phyloP scores from a whole-genome alignment of 1,139 yeast genomes.

The Keqinozyma sinolaborantium region DNA sequence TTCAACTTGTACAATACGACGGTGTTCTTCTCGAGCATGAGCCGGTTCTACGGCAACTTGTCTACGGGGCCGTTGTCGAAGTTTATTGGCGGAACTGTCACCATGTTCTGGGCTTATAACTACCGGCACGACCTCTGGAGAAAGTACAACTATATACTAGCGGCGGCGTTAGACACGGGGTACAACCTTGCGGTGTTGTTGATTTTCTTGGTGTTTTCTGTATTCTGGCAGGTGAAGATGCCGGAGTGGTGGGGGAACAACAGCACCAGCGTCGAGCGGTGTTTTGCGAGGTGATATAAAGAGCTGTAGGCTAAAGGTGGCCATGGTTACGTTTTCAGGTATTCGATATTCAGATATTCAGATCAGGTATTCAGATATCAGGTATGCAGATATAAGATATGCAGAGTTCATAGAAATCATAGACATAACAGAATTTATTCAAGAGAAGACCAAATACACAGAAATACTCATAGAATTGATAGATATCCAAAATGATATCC shows the following conservation, averaged over 20 bases:
- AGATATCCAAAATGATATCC: too few relatives aligned
- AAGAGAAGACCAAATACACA: too few relatives aligned
- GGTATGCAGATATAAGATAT: too few relatives aligned
- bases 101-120: conserved; percentile 42
- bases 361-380: too few relatives aligned
- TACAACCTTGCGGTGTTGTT: conserved; percentile 37
- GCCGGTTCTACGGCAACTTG: conserved; percentile 45
- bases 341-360: too few relatives aligned
- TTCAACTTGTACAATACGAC: conserved; percentile 46
- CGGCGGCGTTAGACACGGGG: conserved; percentile 51
- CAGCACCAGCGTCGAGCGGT: conserved; percentile 36
- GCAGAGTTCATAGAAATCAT: too few relatives aligned
- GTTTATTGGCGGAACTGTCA: conserved; percentile 42
- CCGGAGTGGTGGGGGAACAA: conserved; percentile 53
- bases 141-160: conserved; percentile 42
- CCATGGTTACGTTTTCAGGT: too few relatives aligned
- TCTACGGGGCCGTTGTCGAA: conserved; percentile 49
- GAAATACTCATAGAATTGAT: too few relatives aligned
- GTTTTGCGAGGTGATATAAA: conserved; percentile 29
- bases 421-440: too few relatives aligned
- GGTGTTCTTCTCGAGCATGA: conserved; percentile 46
- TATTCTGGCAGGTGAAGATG: conserved; percentile 25
- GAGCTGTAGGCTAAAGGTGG: too few relatives aligned
- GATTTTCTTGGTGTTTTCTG: conserved; percentile 33
- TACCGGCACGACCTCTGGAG: conserved; percentile 37